Evolutionary conservation across 331 rosid species (phyloP), one percentile per base, ranked within the genome.

Genomic region (Arachis monticola): DNA sequence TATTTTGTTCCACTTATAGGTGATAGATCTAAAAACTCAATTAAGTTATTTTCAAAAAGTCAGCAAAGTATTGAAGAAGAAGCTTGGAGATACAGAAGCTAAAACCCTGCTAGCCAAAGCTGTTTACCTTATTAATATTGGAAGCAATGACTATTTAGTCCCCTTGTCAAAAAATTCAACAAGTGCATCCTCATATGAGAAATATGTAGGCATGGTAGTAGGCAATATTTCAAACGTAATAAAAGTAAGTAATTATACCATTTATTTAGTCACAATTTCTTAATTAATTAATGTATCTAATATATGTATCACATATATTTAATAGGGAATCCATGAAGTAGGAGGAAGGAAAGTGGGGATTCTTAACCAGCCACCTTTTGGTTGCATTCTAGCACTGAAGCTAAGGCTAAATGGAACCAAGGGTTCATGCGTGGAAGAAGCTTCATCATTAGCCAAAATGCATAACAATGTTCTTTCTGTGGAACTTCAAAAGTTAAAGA

Each of bases 301-400:
- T 44, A 6, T 44, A 3, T 61, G 60, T 45, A 12, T 5, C 13
- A 32, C 4, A 2, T 32, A 32, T 32, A 32, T 22, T 22, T 35
- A 32, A 45, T 35, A 74, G 87, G 87, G 70, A 44, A 71, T 87
- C 63, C 70, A 87, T 71, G 64, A 82, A 32, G 30, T 42, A 14
- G 89, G 91, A 67, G 87, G 89, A 48, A 83, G 84, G 78, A 87
- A 85, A 85, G 78, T 84, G 59, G 84, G 77, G 44, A 14, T 85
- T 70, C 65, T 68, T 50, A 79, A 47, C 66, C 13, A 47, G 74
- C 60, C 10, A 4, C 75, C 79, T 69, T 1, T 61, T 3, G 84
- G 79, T 6, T 76, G 86, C 66, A 3, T 64, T 31, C 86, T 85
- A 44, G 0, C 0, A 1, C 5, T 52, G 3, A 85, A 79, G 61